These are phyloP conservation scores for Pisolithus marmoratus DNA, from an alignment of 768 basidiomycete species.

Conservation along the genomic window DNA sequence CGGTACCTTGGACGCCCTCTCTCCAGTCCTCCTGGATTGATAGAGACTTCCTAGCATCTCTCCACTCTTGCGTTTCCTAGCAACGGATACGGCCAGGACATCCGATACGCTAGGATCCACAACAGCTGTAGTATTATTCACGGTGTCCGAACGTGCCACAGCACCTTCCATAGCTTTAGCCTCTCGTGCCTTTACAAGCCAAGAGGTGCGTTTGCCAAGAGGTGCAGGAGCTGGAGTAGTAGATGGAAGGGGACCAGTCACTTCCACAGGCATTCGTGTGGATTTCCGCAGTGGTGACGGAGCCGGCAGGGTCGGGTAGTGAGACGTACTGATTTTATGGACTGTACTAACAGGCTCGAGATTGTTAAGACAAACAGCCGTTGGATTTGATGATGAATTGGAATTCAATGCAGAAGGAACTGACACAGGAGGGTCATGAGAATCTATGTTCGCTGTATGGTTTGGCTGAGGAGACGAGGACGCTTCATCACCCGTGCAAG, in stretches of 20 bases:
- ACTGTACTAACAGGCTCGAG: slow-evolving; percentile 19
- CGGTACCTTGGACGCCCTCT: slow-evolving; percentile 42
- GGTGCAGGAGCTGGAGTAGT: slow-evolving; percentile 27
- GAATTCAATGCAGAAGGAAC: slow-evolving; percentile 8
- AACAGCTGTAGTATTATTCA: slow-evolving; percentile 2
- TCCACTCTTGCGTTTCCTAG: slow-evolving; percentile 62
- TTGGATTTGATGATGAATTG: slow-evolving; percentile 9
- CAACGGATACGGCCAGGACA: slow-evolving; percentile 18
- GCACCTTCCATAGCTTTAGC: slow-evolving; percentile 58
- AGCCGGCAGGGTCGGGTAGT: slow-evolving; percentile 62
- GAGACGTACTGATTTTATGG: slow-evolving; percentile 37
- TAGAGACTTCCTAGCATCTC: slow-evolving; percentile 32
- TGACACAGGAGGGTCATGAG: slow-evolving; percentile 20
- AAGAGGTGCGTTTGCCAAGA: slow-evolving; percentile 67
- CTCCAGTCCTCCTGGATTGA: slow-evolving; percentile 27
- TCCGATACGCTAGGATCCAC: slow-evolving; percentile 1
- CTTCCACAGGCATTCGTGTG: slow-evolving; percentile 44
- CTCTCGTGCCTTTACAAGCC: slow-evolving; percentile 74
- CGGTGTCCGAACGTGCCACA: slow-evolving; percentile 23
- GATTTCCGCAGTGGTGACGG: slow-evolving; percentile 70
- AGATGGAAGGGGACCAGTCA: slow-evolving; percentile 28
- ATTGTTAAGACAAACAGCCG: slow-evolving; percentile 33
- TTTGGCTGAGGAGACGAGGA: slow-evolving; percentile 13
- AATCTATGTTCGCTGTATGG: slow-evolving; percentile 8
- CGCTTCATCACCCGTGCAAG: slow-evolving; percentile 7